Evolutionary conservation across 2,329 filamentous ascomycete species (phyloP), one percentile per base, ranked within the genome.

Genomic region (Dactylellina sp.): DNA sequence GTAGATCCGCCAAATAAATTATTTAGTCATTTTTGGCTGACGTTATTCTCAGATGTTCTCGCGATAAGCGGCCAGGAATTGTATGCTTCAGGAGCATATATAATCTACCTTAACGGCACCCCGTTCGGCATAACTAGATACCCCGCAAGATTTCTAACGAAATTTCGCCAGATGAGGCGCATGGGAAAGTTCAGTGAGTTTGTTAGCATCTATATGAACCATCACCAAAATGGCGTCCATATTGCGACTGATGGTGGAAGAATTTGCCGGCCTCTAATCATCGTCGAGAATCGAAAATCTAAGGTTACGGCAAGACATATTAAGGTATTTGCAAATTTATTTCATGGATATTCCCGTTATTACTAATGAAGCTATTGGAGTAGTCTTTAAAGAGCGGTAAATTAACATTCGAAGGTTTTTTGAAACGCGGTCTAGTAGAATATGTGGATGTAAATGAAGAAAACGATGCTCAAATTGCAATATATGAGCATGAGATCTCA

Each of bases 391-490:
- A 95, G 66, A 89, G 90, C 76, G 93, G 93, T 11, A 91, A 89
- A 35, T 90, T 92, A 81, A 89, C 91, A 12, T 99, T 99, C 80
- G 95, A 99, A 77, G 94, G 97, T 80, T 98, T 98, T 79, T 83
- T 99, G 32, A 91, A 89, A 25, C 88, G 91, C 72, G 96, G 95
- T 0, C 85, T 99, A 7, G 91, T 99, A 6, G 96, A 99, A 80
- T 99, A 99, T 79, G 86, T 99, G 18, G 95, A 99, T 79, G 93
- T 97, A 77, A 99, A 99, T 81, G 96, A 99, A 81, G 95, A 99
- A 82, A 96, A 99, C 79, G 95, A 99, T 78, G 91, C 93, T 0
- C 89, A 97, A 63, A 96, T 99, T 77, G 91, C 94, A 2, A 87
- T 97, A 16, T 93, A 93, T 78, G 94, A 98, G 80, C 86, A 89